Conservation (phyloP, 352 stramenopile species). For the Globisporangium okanoganense region DNA sequence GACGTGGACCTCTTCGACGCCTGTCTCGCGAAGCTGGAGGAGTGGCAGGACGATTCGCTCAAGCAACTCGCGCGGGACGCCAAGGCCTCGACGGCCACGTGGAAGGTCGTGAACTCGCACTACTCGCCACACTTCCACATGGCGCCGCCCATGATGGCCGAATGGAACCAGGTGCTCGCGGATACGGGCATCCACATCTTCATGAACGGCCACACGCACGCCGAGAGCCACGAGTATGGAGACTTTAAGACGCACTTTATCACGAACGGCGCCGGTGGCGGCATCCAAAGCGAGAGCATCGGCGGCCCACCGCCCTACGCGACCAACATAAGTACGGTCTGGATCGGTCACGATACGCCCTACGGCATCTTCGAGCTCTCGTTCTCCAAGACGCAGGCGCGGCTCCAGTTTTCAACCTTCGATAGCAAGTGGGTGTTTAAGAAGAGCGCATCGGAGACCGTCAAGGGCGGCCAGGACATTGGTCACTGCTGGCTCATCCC, state of each 20-base stretch:
- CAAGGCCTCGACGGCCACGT: conserved; percentile 49
- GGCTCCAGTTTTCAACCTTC: conserved; percentile 65
- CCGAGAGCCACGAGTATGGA: conserved; percentile 65
- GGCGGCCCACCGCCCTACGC: conserved; percentile 42
- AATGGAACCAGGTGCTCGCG: conserved; percentile 53
- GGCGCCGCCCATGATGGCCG: conserved; percentile 55
- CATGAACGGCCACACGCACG: conserved; percentile 76
- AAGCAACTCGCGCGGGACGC: conserved; percentile 48
- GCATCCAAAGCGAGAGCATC: conserved; percentile 75
- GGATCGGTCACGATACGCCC: conserved; percentile 46
- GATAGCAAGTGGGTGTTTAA: conserved; percentile 61
- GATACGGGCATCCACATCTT: conserved; percentile 48
- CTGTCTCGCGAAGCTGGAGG: conserved; percentile 51
- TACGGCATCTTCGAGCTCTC: conserved; percentile 77
- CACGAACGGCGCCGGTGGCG: conserved; percentile 64
- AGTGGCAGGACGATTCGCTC: conserved; percentile 59
- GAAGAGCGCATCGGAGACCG: conserved; percentile 26
- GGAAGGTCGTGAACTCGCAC: conserved; percentile 76
- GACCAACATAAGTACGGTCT: conserved; percentile 40
- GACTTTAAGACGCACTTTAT: conserved; percentile 73
- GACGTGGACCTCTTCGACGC: conserved; percentile 54
- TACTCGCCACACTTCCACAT: conserved; percentile 78
- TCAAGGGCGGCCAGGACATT: conserved; percentile 42
- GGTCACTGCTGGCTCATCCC: conserved; percentile 74
- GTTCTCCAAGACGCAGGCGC: conserved; percentile 51